Percentiles rank a stretch among this genome's conserved stretches.
Conservation (phyloP, 1,284 basidiomycete genomes). For the Entoloma clypeatum region DNA sequence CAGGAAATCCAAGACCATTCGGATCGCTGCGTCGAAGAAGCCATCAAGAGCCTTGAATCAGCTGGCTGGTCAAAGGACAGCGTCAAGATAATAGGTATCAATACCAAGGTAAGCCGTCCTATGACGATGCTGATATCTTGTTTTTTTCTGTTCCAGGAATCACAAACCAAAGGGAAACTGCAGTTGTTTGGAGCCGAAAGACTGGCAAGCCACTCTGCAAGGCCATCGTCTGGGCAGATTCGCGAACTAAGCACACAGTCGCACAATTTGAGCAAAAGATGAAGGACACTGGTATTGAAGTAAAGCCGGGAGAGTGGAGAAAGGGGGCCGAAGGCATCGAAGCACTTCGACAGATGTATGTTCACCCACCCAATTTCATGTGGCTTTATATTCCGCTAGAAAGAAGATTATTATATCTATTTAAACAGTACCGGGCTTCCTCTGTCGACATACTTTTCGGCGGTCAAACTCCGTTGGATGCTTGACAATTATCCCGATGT, state of each 20-base stretch:
- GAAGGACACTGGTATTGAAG: constrained; percentile 71
- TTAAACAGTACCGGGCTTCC: constrained; percentile 76
- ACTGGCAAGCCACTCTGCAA: constrained; percentile 87
- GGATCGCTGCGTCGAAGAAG: constrained; percentile 74
- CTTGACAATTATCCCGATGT: constrained; percentile 86
- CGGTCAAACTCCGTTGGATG: constrained; percentile 96
- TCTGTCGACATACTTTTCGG: constrained; percentile 97
- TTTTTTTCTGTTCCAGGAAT: constrained; percentile 55
- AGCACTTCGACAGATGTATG: constrained; percentile 68
- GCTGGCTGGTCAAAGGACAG: constrained; percentile 74
- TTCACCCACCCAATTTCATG: constrained; percentile 17
- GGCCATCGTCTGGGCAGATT: constrained; percentile 97
- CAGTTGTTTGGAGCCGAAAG: constrained; percentile 88
- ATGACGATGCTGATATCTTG: constrained; percentile 14
- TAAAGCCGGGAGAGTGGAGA: constrained; percentile 59
- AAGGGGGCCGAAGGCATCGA: constrained; percentile 70
- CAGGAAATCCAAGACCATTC: constrained; percentile 80
- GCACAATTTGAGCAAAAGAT: constrained; percentile 76
- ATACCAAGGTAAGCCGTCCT: constrained; percentile 8
- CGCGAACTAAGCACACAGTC: constrained; percentile 83
- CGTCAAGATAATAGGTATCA: constrained; percentile 88
- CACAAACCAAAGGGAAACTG: constrained; percentile 97
- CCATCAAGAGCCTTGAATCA: constrained; percentile 70
- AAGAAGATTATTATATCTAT: constrained; percentile 11
- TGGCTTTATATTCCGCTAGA: no score